A percentile compares a stretch with the other conserved stretches of the same genome.
These are phyloP conservation scores for Tylopilus plumbeoviolaceoides DNA, from an alignment of 768 basidiomycete genomes.

Conservation along the genomic window DNA sequence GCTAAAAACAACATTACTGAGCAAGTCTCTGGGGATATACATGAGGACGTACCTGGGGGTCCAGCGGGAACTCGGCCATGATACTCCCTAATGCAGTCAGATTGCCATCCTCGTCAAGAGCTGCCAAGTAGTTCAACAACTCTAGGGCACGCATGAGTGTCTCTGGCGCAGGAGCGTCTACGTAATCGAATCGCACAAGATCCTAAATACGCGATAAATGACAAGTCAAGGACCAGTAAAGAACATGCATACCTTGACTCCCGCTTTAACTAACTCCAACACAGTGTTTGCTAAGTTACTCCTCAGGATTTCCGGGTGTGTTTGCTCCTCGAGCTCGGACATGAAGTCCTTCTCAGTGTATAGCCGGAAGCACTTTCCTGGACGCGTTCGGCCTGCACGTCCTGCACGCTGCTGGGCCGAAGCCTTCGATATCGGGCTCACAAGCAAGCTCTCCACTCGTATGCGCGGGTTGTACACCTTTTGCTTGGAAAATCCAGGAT, in stretches of 20 bases:
- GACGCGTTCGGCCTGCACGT: slow-evolving; percentile 91
- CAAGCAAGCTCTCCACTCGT: slow-evolving; percentile 89
- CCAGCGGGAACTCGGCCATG: slow-evolving; percentile 99
- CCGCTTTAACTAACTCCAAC: slow-evolving; percentile 89
- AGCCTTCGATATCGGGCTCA: slow-evolving; percentile 95
- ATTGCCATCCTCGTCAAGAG: slow-evolving; percentile 91
- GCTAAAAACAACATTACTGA: slow-evolving; percentile 26
- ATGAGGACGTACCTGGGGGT: slow-evolving; percentile 69
- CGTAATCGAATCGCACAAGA: slow-evolving; percentile 83
- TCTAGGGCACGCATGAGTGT: slow-evolving; percentile 97
- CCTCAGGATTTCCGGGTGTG: slow-evolving; percentile 91
- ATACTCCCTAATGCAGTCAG: slow-evolving; percentile 80
- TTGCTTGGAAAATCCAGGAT: slow-evolving; percentile 96
- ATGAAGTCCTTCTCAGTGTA: slow-evolving; percentile 99
- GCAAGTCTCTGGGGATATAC: neutral
- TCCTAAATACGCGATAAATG: slow-evolving; percentile 39
- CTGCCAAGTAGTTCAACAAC: slow-evolving; percentile 85
- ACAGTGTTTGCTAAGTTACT: slow-evolving; percentile 94
- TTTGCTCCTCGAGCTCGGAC: slow-evolving; percentile 94
- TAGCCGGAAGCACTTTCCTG: slow-evolving; percentile 95
- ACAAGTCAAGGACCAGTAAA: neutral
- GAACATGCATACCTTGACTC: slow-evolving; percentile 60
- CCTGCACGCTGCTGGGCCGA: slow-evolving; percentile 95
- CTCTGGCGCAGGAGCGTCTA: slow-evolving; percentile 92
- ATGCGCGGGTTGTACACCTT: slow-evolving; percentile 98